phyloP scores from a whole-genome alignment of 768 basidiomycete genomes.

The Amanita phalloides region DNA sequence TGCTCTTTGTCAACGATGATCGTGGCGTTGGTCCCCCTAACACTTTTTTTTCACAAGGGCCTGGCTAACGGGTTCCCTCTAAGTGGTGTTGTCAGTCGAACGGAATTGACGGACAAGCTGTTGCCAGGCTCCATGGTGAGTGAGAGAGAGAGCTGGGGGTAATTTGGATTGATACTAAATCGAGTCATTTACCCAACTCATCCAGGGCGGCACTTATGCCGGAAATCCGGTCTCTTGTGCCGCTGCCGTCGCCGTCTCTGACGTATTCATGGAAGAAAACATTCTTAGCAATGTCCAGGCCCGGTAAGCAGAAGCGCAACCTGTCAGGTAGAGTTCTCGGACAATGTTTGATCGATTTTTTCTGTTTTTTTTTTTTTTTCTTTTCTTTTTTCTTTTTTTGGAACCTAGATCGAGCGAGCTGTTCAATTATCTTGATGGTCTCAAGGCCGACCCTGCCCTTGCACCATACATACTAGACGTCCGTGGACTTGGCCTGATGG shows the following conservation, averaged over 20 bases:
- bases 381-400: too few relatives aligned
- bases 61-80: conserved; percentile 92
- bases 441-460: conserved; percentile 45
- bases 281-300: conserved; percentile 70
- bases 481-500: conserved; percentile 85
- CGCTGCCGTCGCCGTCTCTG: conserved; percentile 74
- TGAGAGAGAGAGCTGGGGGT: conserved; percentile 6
- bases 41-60: conserved; percentile 25
- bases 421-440: conserved; percentile 42
- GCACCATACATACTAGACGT: conserved; percentile 67
- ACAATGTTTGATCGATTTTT: not conserved
- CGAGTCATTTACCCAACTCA: conserved; percentile 4
- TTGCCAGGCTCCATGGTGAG: conserved; percentile 69
- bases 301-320: conserved; percentile 32
- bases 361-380: too few relatives aligned
- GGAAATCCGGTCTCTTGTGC: conserved; percentile 92
- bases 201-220: conserved; percentile 79
- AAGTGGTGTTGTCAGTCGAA: conserved; percentile 73
- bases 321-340: not conserved
- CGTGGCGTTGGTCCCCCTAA: too few relatives aligned
- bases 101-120: conserved; percentile 71
- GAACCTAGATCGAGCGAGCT: conserved; percentile 62
- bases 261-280: conserved; percentile 72
- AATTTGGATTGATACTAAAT: not conserved
- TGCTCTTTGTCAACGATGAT: too few relatives aligned